phyloP scores from a whole-genome alignment of 2,329 filamentous ascomycete species.

The Trichophyton rubrum region DNA sequence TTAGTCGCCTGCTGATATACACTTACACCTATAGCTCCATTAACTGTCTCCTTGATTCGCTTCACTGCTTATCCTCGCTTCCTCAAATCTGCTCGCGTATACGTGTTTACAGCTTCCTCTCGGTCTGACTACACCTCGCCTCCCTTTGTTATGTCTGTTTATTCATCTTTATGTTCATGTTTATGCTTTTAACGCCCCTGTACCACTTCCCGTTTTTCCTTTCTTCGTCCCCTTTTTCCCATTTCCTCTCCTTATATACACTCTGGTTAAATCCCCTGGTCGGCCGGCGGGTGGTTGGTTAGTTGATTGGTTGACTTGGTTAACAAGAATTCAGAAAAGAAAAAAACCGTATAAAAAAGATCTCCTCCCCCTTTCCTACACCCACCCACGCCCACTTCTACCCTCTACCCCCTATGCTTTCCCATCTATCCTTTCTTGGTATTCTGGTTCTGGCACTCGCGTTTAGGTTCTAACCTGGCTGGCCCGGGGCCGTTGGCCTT shows the following conservation, averaged over 20 bases:
- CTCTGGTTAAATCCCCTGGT: not conserved
- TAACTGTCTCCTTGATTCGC: not conserved
- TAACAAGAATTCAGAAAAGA: not conserved
- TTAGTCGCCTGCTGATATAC: not conserved
- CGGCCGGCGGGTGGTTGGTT: not conserved
- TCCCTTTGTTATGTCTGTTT: not conserved
- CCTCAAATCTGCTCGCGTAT: not conserved
- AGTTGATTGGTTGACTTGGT: not conserved
- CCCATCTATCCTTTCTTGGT: not conserved
- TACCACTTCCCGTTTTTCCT: not conserved
- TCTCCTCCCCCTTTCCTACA: not conserved
- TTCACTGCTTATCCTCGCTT: not conserved
- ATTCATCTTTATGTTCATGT: not conserved
- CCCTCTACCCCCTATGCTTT: not conserved
- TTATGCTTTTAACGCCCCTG: slow-evolving; percentile 1
- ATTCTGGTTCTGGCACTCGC: not conserved
- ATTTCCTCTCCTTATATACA: not conserved
- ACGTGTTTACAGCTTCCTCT: not conserved
- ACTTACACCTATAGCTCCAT: not conserved
- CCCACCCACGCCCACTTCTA: not conserved
- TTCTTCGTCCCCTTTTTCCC: not conserved
- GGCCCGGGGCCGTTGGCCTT: not conserved
- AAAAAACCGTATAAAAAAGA: not conserved
- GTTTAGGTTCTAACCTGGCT: not conserved
- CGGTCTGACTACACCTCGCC: not conserved